Percentiles rank a stretch among this genome's conserved stretches.
Evolutionary conservation across 2,329 filamentous ascomycete genomes (phyloP).

Genomic region (Rutstroemia sp.): DNA sequence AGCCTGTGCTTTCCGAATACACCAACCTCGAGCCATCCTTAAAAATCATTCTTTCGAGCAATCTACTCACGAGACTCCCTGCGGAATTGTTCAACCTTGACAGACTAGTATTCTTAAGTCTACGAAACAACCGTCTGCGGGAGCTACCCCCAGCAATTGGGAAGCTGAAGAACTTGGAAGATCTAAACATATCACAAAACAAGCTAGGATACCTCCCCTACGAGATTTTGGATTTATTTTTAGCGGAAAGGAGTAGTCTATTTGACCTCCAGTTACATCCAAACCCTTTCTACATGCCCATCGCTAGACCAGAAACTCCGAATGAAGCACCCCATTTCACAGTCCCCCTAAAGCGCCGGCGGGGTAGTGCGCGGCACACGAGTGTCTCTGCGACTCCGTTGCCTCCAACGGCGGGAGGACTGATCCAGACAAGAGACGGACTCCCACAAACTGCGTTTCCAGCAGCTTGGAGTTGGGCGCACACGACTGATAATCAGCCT

Average conservation of each 20-base stretch:
- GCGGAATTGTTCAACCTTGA: slow-evolving; percentile 53
- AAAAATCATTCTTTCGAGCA: slow-evolving; percentile 54
- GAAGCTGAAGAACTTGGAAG: slow-evolving; percentile 48
- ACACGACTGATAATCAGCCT: not conserved
- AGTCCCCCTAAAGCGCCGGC: not conserved
- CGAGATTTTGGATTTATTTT: slow-evolving; percentile 11
- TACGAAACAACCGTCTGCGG: slow-evolving; percentile 55
- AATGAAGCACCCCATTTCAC: not conserved
- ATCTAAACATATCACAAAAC: slow-evolving; percentile 62
- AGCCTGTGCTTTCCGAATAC: slow-evolving; percentile 32
- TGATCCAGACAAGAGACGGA: too few relatives aligned
- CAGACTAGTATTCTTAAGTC: slow-evolving; percentile 55
- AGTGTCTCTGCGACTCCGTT: not conserved
- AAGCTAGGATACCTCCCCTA: slow-evolving; percentile 49
- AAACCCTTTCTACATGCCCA: slow-evolving; percentile 51
- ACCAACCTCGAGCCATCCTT: slow-evolving; percentile 50
- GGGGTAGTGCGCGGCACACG: not conserved
- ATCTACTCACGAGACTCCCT: slow-evolving; percentile 49
- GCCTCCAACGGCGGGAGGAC: not conserved
- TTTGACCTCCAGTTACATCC: slow-evolving; percentile 49
- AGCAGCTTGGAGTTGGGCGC: too few relatives aligned
- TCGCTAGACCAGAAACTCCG: not conserved
- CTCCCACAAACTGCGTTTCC: too few relatives aligned
- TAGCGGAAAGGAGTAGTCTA: slow-evolving; percentile 37
- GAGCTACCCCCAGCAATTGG: slow-evolving; percentile 54